These are phyloP conservation scores for Lentinula aciculospora DNA, from an alignment of 768 basidiomycete species.

Conservation along the genomic window DNA sequence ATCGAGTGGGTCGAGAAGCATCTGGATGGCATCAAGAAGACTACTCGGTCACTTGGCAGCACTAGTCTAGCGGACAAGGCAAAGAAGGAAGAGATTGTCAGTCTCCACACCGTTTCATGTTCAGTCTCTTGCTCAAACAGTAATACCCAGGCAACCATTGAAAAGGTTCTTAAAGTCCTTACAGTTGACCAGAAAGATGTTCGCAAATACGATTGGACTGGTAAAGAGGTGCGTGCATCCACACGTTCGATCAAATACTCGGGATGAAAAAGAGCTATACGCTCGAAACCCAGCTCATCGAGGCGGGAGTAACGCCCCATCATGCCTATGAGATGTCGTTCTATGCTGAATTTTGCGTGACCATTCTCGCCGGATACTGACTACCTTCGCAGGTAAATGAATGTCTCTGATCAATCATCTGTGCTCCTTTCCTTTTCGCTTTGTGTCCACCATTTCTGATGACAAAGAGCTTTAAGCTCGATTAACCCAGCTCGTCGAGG, in stretches of 20 bases:
- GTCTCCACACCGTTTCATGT: constrained; percentile 16
- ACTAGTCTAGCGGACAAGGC: constrained; percentile 87
- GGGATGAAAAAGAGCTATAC: constrained; percentile 69
- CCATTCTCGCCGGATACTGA: constrained; percentile 13
- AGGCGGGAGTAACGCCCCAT: constrained; percentile 79
- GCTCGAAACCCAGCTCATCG: constrained; percentile 91
- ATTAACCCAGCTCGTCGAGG: constrained; percentile 83
- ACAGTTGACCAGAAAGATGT: constrained; percentile 83
- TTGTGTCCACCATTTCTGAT: constrained; percentile 34
- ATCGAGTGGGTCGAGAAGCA: constrained; percentile 98
- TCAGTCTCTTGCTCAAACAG: constrained; percentile 10
- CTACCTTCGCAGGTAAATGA: constrained; percentile 12
- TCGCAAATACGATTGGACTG: constrained; percentile 89
- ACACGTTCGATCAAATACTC: constrained; percentile 1
- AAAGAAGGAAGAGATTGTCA: constrained; percentile 91
- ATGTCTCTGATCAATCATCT: not conserved
- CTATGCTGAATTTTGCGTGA: constrained; percentile 25
- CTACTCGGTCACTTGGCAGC: constrained; percentile 65
- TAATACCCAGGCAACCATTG: constrained; percentile 62
- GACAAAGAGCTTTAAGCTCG: constrained; percentile 66
- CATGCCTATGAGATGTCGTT: constrained; percentile 54
- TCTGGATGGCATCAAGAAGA: constrained; percentile 72
- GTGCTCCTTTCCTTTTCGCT: not conserved
- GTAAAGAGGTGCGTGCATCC: constrained; percentile 85
- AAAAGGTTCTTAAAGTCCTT: constrained; percentile 78